Evolutionary conservation across 805 yeast genomes (phyloP).

Genomic region (Yarrowia bubula): DNA sequence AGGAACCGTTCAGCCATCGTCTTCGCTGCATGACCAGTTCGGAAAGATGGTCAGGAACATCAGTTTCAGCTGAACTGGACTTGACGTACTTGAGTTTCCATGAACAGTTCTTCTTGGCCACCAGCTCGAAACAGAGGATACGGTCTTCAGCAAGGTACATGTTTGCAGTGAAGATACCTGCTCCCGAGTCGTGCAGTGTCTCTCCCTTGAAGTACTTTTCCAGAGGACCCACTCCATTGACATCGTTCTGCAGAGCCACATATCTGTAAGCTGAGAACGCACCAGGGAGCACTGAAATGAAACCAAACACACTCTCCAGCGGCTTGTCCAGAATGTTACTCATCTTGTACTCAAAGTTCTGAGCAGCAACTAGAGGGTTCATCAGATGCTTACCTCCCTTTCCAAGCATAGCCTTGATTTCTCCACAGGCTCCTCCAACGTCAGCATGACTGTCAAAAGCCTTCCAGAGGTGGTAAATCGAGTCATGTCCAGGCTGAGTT

Average conservation of each 20-base stretch:
- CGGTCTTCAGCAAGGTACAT: constrained; percentile 98
- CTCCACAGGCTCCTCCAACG: constrained; percentile 98
- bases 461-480: constrained; percentile 87
- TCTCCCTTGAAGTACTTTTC: constrained; percentile 93
- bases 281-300: constrained; percentile 91
- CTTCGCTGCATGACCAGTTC: constrained; percentile 90
- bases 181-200: constrained; percentile 63
- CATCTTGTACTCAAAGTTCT: constrained; percentile 94
- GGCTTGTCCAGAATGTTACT: constrained; percentile 95
- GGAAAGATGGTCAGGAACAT: constrained; percentile 85
- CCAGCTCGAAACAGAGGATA: constrained; percentile 89
- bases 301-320: constrained; percentile 91
- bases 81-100: constrained; percentile 86
- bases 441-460: constrained; percentile 69
- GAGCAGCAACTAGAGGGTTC: constrained; percentile 93
- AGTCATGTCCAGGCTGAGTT: constrained; percentile 80
- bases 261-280: constrained; percentile 94
- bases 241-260: constrained; percentile 64
- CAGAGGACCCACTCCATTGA: constrained; percentile 77
- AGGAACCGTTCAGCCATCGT: constrained; percentile 96
- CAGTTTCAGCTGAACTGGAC: constrained; percentile 88
- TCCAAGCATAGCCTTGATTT: constrained; percentile 84
- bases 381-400: constrained; percentile 51
- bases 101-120: constrained; percentile 70
- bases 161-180: constrained; percentile 87